These are phyloP conservation scores for Nematocida sp. DNA, from an alignment of 371 early-diverging fungal genomes.

Conservation along the genomic window DNA sequence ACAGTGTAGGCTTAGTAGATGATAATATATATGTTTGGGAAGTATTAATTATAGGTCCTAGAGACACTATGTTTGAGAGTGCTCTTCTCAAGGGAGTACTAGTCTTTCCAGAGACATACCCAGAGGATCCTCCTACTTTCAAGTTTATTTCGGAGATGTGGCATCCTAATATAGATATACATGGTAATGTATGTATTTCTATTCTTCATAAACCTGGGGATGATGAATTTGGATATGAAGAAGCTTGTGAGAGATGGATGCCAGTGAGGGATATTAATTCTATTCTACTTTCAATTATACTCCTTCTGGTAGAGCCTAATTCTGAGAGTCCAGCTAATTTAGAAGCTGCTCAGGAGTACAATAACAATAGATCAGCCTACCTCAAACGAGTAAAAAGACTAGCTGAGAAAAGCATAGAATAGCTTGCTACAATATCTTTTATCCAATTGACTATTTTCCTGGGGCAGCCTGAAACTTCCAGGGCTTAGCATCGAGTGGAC, in stretches of 20 bases:
- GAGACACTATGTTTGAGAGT: slow-evolving; percentile 90
- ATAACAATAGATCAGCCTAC: slow-evolving; percentile 68
- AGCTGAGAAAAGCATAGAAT: slow-evolving; percentile 69
- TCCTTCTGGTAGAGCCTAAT: slow-evolving; percentile 66
- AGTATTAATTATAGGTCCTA: slow-evolving; percentile 86
- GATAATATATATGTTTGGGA: slow-evolving; percentile 74
- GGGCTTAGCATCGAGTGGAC: slow-evolving; percentile 94
- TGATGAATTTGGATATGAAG: slow-evolving; percentile 83
- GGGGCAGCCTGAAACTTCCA: slow-evolving; percentile 72
- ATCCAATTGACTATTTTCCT: no score
- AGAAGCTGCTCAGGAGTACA: slow-evolving; percentile 65
- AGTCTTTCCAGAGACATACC: slow-evolving; percentile 75
- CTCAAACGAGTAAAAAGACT: slow-evolving; percentile 70
- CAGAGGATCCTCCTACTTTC: slow-evolving; percentile 75
- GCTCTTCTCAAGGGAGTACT: slow-evolving; percentile 79
- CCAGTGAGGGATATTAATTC: slow-evolving; percentile 73
- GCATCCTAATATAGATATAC: slow-evolving; percentile 70
- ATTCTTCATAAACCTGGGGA: slow-evolving; percentile 66
- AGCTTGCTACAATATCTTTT: no score
- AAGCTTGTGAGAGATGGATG: slow-evolving; percentile 79
- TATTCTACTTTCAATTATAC: slow-evolving; percentile 64
- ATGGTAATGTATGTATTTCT: slow-evolving; percentile 65
- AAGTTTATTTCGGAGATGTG: slow-evolving; percentile 77
- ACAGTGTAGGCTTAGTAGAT: slow-evolving; percentile 64
- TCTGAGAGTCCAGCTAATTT: slow-evolving; percentile 65